phyloP scores from a whole-genome alignment of 257 asterid genomes.

The Solanum paucissectum region DNA sequence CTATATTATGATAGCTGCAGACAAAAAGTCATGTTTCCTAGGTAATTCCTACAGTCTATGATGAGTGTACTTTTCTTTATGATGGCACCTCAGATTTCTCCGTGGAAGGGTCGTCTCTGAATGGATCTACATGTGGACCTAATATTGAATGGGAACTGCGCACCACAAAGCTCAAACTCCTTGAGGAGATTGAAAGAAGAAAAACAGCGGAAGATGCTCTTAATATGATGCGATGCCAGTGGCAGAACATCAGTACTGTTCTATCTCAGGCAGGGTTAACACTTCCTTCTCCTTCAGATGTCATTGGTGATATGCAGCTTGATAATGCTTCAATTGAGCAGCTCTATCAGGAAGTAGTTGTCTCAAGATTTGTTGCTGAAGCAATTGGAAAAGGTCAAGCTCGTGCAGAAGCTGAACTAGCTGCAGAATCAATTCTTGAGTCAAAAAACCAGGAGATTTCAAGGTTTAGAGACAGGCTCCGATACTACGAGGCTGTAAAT shows the following conservation, averaged over 20 bases:
- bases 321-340: constrained; percentile 30
- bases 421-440: constrained; percentile 40
- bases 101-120: constrained; percentile 43
- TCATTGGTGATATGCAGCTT: constrained; percentile 19
- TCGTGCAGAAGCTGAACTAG: constrained; percentile 65
- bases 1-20: background rate
- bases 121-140: constrained; percentile 11
- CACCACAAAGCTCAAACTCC: constrained; percentile 29
- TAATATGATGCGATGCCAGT: constrained; percentile 38
- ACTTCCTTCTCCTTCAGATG: constrained; percentile 46
- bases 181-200: constrained; percentile 62
- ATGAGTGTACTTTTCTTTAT: background rate
- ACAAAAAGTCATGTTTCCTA: background rate
- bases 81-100: constrained; percentile 42
- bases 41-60: background rate
- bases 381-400: constrained; percentile 64
- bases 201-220: constrained; percentile 52
- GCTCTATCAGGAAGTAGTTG: constrained; percentile 43
- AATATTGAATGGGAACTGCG: constrained; percentile 34
- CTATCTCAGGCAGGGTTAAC: constrained; percentile 58
- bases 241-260: constrained; percentile 50
- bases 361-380: constrained; percentile 56
- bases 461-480: constrained; percentile 61
- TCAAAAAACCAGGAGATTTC: constrained; percentile 69
- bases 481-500: constrained; percentile 77